Conservation (phyloP, 371 early-diverging fungal species). For the Dinochytrium kinnereticum region DNA sequence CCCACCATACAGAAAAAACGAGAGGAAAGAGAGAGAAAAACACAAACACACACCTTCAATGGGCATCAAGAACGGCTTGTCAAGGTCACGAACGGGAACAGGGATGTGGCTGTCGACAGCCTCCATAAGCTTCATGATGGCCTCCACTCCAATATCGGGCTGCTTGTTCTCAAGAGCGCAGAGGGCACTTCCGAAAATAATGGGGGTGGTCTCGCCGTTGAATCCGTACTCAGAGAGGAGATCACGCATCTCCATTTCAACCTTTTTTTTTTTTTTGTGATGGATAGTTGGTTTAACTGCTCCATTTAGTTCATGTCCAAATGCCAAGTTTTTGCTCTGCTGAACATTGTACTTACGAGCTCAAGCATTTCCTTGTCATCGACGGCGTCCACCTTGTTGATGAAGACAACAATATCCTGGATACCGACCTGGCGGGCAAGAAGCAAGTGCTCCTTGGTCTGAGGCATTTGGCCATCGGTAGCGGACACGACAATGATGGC, state of each 20-base stretch:
- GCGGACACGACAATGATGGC: conserved; percentile 99
- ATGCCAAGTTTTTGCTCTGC: too few relatives aligned
- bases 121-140: conserved; percentile 89
- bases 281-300: too few relatives aligned
- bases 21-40: background rate
- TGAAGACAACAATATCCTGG: conserved; percentile 93
- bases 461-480: conserved; percentile 96
- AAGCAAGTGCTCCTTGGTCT: conserved; percentile 97
- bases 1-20: background rate
- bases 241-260: conserved; percentile 99
- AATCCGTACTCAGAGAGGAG: conserved; percentile 90
- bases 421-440: conserved; percentile 97
- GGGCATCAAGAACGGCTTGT: conserved; percentile 99
- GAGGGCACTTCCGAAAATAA: conserved; percentile 95
- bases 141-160: conserved; percentile 89
- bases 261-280: conserved; percentile 42
- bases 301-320: too few relatives aligned
- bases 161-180: conserved; percentile 93
- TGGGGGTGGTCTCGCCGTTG: conserved; percentile 92
- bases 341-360: conserved; percentile 57
- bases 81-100: conserved; percentile 91
- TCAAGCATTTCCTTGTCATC: conserved; percentile 97
- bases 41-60: conserved; percentile 69
- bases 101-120: conserved; percentile 95
- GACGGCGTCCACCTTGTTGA: conserved; percentile 99